Base-by-base conservation (phyloP, 1,284 basidiomycete species). In the Ceratobasidium sp. region DNA sequence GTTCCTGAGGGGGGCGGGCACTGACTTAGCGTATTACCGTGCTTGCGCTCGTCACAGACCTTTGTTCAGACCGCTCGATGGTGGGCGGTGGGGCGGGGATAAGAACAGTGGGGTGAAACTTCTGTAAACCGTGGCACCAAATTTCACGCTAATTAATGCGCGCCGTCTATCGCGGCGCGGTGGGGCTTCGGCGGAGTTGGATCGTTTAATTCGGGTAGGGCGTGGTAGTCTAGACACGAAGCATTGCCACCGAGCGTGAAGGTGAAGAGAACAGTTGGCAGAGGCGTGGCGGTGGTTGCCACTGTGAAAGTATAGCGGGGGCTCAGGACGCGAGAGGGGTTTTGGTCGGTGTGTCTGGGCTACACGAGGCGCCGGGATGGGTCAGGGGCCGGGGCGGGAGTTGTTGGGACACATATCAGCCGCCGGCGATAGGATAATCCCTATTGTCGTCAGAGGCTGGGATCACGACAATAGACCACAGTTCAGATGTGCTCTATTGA, bases 371-470 rank as follows among this genome's bases (percentile, higher is more conserved):
- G 43, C 9, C 19, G 24, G 24, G 53, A 22, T 11, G 4, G 53
- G 53, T 27, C 19, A 54, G 27, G 24, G 27, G 59, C 41, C 16
- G 22, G 43, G 59, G 59, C 37, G 37, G 41, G 41, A 41, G 41
- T 43, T 41, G 59, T 43, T 46, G 59, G 59, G 37, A 11, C 3
- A 19, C 24, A 19, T 9, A 27, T 43, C 5, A 37, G 8, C 59
- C 41, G 59, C 27, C 53, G 59, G 59, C 22, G 41, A 43, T 19
- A 14, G 39, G 34, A 27, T 22, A 27, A n/a, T 37, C 41, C n/a
- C 29, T 71, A 71, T 71, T 71, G 66, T 71, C 54, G 31, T 24
- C 39, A 9, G 31, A 59, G n/a, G 53, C 53, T 11, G 3, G 53
- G 19, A 29, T 29, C 16, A 29, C 22, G 59, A 62, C 61, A 63